Base-by-base conservation (phyloP, 495 filamentous ascomycete genomes). In the Aspergillus sclerotioniger region DNA sequence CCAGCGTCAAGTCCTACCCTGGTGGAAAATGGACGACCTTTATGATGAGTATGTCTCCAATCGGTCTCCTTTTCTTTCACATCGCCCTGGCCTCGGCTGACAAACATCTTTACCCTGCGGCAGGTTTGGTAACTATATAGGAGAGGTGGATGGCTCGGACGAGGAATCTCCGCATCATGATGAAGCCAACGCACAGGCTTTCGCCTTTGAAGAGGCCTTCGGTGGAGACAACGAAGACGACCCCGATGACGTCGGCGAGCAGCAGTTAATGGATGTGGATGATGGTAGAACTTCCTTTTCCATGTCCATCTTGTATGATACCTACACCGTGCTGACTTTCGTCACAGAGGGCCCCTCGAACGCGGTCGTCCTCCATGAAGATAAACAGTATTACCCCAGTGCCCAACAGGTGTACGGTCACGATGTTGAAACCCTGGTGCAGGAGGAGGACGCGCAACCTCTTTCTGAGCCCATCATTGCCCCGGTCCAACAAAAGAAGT, bases 361-460 rank as follows among this genome's bases (percentile, higher is more conserved):
- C 72, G 93, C 93, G 44, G 92, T 98, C 32, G 81, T 98, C 50
- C 82, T 98, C 31, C 95, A 98, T 70, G 94, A 98, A 78, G 95
- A 98, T 76, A 98, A 98, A 72, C 94, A 98, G 76, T 98, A 98
- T 68, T 98, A 98, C 67, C 95, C 94, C 16, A 96, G 91, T 25
- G 95, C 94, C 29, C 87, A 92, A 62, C 93, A 98, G 66, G 87
- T 96, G 15, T 98, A 97, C 70, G 94, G 95, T 28, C 82, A 85
- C 56, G 92, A 90, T 70, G 94, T 98, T 56, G 94, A 98, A 77
- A 92, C 92, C 17, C 71, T 97, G 74, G 95, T 98, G 12, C 90
- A 98, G 63, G 95, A 98, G 69, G 94, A 98, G 75, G 94, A 98
- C 83, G 87, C 92, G 55, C 94, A 98, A 67, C 88, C 91, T 43